phyloP scores from a whole-genome alignment of 116 monocot species.

The Dioscorea cayenensis region DNA sequence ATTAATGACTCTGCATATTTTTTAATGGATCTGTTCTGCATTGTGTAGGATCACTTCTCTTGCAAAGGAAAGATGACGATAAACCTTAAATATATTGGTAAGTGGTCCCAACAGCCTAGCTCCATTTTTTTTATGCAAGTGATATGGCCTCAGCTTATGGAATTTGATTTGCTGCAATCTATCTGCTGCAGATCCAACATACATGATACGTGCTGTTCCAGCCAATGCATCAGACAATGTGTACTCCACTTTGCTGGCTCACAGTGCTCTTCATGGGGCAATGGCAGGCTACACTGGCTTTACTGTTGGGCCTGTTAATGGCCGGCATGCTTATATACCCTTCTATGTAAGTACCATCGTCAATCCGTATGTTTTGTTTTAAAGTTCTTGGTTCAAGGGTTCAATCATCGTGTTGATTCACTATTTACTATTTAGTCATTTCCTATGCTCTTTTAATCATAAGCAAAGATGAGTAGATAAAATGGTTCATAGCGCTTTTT shows the following conservation, averaged over 20 bases:
- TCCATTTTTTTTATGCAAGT: background rate
- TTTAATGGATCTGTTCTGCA: background rate
- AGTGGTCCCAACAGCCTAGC: background rate
- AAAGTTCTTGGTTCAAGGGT: too few species aligned
- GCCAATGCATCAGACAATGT: conserved; percentile 53
- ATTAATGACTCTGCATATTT: background rate
- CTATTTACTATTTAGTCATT: too few species aligned
- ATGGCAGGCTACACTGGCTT: conserved; percentile 59
- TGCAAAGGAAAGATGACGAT: conserved; percentile 35
- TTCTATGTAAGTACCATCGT: conserved; percentile 35
- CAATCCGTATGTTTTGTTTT: too few species aligned
- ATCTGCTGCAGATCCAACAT: conserved; percentile 46
- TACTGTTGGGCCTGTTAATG: conserved; percentile 38
- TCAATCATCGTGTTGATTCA: too few species aligned
- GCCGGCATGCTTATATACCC: conserved; percentile 49
- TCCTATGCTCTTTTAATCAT: too few species aligned
- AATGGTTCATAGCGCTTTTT: too few species aligned
- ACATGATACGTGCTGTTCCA: conserved; percentile 60
- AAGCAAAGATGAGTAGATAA: too few species aligned
- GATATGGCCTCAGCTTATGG: background rate
- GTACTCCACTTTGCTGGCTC: conserved; percentile 47
- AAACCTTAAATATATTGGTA: conserved; percentile 75
- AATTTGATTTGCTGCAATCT: background rate
- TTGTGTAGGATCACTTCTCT: conserved; percentile 44
- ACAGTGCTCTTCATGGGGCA: conserved; percentile 48